Conservation (phyloP, 1,284 basidiomycete genomes). For the Ustilago nuda region DNA sequence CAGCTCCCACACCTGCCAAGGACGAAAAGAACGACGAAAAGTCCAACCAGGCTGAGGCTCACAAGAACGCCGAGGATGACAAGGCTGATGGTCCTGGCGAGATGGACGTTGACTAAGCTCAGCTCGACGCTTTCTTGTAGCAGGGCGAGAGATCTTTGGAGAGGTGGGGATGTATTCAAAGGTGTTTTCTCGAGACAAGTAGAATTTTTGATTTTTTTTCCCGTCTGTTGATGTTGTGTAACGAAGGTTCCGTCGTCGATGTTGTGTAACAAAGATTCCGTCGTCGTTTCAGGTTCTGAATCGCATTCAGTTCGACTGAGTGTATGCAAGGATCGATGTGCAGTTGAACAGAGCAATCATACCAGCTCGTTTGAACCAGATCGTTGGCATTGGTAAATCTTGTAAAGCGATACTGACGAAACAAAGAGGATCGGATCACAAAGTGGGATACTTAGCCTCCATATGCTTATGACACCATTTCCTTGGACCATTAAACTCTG, state of each 20-base stretch:
- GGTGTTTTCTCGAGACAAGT: background rate
- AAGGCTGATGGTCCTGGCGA: slow-evolving; percentile 53
- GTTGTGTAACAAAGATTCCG: background rate
- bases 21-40: slow-evolving; percentile 46
- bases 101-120: slow-evolving; percentile 65
- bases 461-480: slow-evolving; percentile 31
- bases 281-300: background rate
- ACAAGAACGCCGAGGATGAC: slow-evolving; percentile 21
- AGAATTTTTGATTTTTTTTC: background rate
- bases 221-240: background rate
- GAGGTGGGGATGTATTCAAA: background rate
- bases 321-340: too few species aligned
- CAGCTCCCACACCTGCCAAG: slow-evolving; percentile 53
- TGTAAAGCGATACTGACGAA: too few species aligned
- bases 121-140: background rate
- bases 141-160: background rate
- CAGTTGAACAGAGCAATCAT: too few species aligned
- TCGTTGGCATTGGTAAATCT: too few species aligned
- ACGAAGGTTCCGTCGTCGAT: background rate
- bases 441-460: slow-evolving; percentile 22
- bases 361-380: too few species aligned
- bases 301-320: too few species aligned
- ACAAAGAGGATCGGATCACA: slow-evolving; percentile 10
- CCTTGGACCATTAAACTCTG: slow-evolving; percentile 25
- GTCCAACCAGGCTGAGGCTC: slow-evolving; percentile 34